Base-by-base conservation (phyloP, 768 basidiomycete genomes). In the Fomitopsis pulvina region DNA sequence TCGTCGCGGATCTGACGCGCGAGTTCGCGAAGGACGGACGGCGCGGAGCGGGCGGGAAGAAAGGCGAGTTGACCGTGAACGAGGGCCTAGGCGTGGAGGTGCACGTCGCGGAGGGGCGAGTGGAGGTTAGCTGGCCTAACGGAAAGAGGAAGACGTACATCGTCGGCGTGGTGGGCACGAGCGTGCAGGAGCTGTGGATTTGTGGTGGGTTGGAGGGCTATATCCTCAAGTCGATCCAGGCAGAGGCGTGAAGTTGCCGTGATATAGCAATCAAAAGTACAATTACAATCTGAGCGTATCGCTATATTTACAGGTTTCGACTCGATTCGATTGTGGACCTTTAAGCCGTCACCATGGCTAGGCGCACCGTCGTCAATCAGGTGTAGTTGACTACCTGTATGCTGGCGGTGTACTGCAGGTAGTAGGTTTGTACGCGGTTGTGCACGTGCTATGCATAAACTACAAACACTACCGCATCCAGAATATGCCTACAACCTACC, bases 181-280 rank as follows among this genome's bases (percentile, higher is more conserved):
- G 93, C 63, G 95, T 99, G 42, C 96, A 99, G 71, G 95, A 99
- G 68, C 71, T 99, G 38, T 98, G 96, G 96, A 75, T 94, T 12
- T 94, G 91, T 56, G 93, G 91, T 7, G 93, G 94, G 6, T 66
- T 98, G 50, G 95, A 98, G 60, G 92, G 92, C 1, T 96, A 83
- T 64, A 89, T 97, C 44, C 66, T 92, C 59, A 89, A 89, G 66
- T 69, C 71, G 57, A 85, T 90, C 45, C 71, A 71, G 52, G 51
- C 42, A 10, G 49, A 43, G 26, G 49, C 49, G 6, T 50, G 29
- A 43, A 4, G 6, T 7, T 24, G 26, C 20, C n/a, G n/a, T n/a
- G n/a, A n/a, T n/a, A n/a, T n/a, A 41, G 22, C 20, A 42, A 12
- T 42, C 14, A 37, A 37, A 37, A 37, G 34, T 37, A 37, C 34